A percentile compares a stretch with the other conserved stretches of the same genome.
Conservation (phyloP, 2,329 filamentous ascomycete genomes). For the Penicillium sp. region DNA sequence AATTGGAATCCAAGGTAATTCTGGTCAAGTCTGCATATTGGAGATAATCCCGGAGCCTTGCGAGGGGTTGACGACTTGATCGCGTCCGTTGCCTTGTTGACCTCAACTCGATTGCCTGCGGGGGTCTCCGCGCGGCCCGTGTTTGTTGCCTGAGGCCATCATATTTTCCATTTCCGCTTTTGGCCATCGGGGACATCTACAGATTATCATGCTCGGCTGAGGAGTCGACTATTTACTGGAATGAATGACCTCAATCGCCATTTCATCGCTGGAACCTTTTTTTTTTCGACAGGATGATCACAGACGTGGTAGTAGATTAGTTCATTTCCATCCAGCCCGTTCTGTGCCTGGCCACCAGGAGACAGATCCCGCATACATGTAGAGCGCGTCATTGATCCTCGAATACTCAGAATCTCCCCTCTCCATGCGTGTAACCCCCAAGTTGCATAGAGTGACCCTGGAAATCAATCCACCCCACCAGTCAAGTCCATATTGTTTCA, state of each 20-base stretch:
- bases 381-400: conserved; percentile 30
- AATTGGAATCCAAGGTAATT: not conserved
- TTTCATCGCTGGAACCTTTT: not conserved
- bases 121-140: not conserved
- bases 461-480: not conserved
- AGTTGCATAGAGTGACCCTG: not conserved
- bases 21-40: not conserved
- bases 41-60: not conserved
- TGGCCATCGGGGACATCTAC: not conserved
- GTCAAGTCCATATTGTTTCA: too few species aligned
- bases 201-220: not conserved
- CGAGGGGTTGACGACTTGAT: not conserved
- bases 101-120: not conserved
- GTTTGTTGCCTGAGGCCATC: not conserved
- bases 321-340: not conserved
- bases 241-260: too few species aligned
- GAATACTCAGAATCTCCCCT: not conserved
- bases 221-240: too few species aligned
- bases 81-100: not conserved
- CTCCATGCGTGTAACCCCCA: conserved; percentile 22
- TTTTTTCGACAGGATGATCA: not conserved
- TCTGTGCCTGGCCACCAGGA: not conserved
- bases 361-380: not conserved
- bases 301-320: not conserved
- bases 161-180: not conserved